Conservation (phyloP, 1,284 basidiomycete species). For the Rhodotorula sp. region DNA sequence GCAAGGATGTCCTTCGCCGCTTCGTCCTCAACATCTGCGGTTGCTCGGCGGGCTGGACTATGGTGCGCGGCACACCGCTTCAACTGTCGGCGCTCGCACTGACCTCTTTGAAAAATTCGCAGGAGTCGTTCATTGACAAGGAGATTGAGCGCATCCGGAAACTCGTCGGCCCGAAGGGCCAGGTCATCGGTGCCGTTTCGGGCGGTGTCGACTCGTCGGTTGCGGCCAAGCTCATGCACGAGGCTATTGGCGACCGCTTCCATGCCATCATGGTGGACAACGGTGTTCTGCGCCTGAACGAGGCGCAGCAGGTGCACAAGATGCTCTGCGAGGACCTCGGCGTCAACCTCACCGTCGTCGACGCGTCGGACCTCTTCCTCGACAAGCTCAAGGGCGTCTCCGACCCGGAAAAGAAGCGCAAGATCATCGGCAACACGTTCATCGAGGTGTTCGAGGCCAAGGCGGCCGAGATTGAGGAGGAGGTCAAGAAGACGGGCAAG, state of each 20-base stretch:
- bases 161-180: conserved; percentile 90
- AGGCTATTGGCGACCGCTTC: conserved; percentile 98
- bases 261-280: conserved; percentile 99
- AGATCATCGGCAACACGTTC: conserved; percentile 99
- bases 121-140: conserved; percentile 98
- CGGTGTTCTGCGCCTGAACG: conserved; percentile 89
- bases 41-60: conserved; percentile 86
- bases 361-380: conserved; percentile 92
- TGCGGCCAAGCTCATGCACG: conserved; percentile 98
- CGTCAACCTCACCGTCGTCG: conserved; percentile 93
- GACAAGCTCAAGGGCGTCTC: conserved; percentile 84
- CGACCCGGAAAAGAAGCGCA: conserved; percentile 96
- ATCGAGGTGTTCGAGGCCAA: conserved; percentile 97
- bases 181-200: conserved; percentile 96
- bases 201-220: conserved; percentile 98
- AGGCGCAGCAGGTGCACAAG: conserved; percentile 88
- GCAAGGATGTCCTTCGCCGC: conserved; percentile 84
- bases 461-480: conserved; percentile 83
- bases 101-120: too few relatives aligned
- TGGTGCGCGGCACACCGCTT: conserved; percentile 63
- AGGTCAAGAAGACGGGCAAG: conserved; percentile 63
- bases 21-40: conserved; percentile 86
- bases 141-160: conserved; percentile 93
- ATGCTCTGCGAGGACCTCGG: conserved; percentile 94
- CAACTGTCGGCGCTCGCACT: background rate